Percentiles rank a stretch among this genome's conserved stretches.
Conservation (phyloP, 257 asterid species). For the Capsicum pubescens region DNA sequence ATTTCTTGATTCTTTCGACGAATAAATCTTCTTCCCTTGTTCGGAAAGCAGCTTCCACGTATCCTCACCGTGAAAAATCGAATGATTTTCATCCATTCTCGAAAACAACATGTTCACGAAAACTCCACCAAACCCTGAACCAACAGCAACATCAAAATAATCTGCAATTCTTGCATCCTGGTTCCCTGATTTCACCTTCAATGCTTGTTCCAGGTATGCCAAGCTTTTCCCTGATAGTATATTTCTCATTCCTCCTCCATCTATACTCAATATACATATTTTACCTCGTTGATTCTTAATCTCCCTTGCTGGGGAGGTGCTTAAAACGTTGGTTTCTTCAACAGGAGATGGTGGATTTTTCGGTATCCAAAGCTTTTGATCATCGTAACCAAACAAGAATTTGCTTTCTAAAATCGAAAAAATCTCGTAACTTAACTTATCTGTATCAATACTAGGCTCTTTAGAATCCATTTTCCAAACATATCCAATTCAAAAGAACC, state of each 20-base stretch:
- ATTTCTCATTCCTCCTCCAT: constrained; percentile 92
- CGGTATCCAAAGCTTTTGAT: constrained; percentile 81
- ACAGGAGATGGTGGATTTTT: constrained; percentile 43
- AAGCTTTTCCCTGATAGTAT: constrained; percentile 76
- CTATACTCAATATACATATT: constrained; percentile 77
- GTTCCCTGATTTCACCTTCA: constrained; percentile 75
- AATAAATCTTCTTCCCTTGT: constrained; percentile 61
- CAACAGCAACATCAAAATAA: constrained; percentile 92
- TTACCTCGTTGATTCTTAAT: constrained; percentile 79
- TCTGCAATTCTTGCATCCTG: constrained; percentile 86
- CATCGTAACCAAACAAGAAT: constrained; percentile 87
- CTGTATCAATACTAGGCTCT: constrained; percentile 85
- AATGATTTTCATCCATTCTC: constrained; percentile 57
- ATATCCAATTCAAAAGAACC: too few relatives aligned
- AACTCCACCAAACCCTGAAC: constrained; percentile 91
- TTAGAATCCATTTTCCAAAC: constrained; percentile 51
- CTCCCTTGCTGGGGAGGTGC: background rate
- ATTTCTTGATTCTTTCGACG: constrained; percentile 35
- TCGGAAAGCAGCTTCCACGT: constrained; percentile 89
- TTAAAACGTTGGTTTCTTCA: constrained; percentile 28
- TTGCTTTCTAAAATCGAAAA: constrained; percentile 92
- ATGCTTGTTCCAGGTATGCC: constrained; percentile 77
- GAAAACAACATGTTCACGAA: constrained; percentile 93
- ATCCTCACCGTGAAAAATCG: constrained; percentile 78
- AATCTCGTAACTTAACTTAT: constrained; percentile 94